A percentile compares a stretch with the other conserved stretches of the same genome.
phyloP scores from a whole-genome alignment of 2,329 filamentous ascomycete genomes.

The Fusarium zealandicum region DNA sequence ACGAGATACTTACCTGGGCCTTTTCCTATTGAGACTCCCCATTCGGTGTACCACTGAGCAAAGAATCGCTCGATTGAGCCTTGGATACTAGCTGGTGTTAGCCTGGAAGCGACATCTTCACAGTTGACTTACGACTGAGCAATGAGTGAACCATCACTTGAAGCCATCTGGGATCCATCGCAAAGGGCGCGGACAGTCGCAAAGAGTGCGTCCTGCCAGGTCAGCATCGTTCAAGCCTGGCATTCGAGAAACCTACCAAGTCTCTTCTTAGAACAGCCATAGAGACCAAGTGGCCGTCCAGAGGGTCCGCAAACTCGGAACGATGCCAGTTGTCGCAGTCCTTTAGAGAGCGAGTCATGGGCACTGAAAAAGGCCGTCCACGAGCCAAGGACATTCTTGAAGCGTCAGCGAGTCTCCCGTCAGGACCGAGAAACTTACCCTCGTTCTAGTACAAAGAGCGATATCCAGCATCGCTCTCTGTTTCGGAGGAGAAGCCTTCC shows the following conservation, averaged over 20 bases:
- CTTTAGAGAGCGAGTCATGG: constrained; percentile 69
- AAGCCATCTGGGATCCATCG: constrained; percentile 59
- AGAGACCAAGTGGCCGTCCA: constrained; percentile 75
- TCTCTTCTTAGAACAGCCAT: constrained; percentile 74
- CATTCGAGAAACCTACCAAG: constrained; percentile 53
- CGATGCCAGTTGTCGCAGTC: constrained; percentile 75
- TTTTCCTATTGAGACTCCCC: constrained; percentile 64
- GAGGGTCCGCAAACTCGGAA: constrained; percentile 67
- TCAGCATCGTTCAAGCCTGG: constrained; percentile 7
- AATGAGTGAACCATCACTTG: constrained; percentile 59
- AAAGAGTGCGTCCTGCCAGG: constrained; percentile 60
- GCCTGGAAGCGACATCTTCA: not conserved
- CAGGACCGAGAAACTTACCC: constrained; percentile 52
- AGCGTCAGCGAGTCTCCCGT: not conserved
- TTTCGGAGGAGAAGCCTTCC: constrained; percentile 68
- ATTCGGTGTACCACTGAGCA: constrained; percentile 68
- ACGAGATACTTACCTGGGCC: constrained; percentile 53
- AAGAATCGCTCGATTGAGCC: constrained; percentile 71
- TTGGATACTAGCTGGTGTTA: constrained; percentile 54
- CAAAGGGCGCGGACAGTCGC: constrained; percentile 65
- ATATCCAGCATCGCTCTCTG: constrained; percentile 74
- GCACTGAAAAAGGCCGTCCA: constrained; percentile 72
- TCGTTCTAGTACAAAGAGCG: constrained; percentile 75
- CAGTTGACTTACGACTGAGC: constrained; percentile 56
- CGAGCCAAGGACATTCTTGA: constrained; percentile 71